Base-by-base conservation (phyloP, 331 rosid species). In the Quercus lobata region DNA sequence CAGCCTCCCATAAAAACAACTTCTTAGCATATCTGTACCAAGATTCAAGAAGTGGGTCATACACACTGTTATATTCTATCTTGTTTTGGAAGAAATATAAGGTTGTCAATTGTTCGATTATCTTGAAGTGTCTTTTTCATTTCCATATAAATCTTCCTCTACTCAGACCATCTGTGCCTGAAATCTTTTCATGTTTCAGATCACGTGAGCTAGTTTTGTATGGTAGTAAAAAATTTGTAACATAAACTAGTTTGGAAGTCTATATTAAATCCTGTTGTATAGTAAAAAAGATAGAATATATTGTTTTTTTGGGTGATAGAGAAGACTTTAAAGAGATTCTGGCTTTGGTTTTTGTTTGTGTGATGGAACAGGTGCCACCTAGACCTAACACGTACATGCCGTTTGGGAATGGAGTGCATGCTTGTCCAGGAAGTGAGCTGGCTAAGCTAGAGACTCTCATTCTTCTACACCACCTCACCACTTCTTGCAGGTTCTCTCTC, bases 361-460 rank as follows among this genome's bases (percentile, higher is more conserved):
- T 88, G 91, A 90, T 84, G 78, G 29, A 76, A 83, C 83, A 94
- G 98, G 92, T 86, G 76, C 90, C 97, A 87, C 98, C 95, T 5
- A 78, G 87, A 83, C 97, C 97, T 62, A 90, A 92, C 85, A 94
- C 98, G 62, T 94, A 83, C 83, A 82, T 94, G 90, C 97, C 98
- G 66, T 94, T 94, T 79, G 98, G 98, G 21, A 92, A 90, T 79
- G 98, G 98, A 69, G 90, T 87, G 71, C 98, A 94, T 76, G 89
- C 98, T 27, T 94, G 98, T 92, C 98, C 98, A 25, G 98, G 98
- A 11, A 92, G 87, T 85, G 98, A 92, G 84, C 88, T 94, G 82
- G 98, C 97, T 60, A 94, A 92, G 97, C 95, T 94, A 24, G 97
- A 92, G 74, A 78, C 87, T 69, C 90, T 92, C 78, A 82, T 94